Evolutionary conservation across 2,329 filamentous ascomycete species (phyloP).

Genomic region (Cytospora leucostoma): DNA sequence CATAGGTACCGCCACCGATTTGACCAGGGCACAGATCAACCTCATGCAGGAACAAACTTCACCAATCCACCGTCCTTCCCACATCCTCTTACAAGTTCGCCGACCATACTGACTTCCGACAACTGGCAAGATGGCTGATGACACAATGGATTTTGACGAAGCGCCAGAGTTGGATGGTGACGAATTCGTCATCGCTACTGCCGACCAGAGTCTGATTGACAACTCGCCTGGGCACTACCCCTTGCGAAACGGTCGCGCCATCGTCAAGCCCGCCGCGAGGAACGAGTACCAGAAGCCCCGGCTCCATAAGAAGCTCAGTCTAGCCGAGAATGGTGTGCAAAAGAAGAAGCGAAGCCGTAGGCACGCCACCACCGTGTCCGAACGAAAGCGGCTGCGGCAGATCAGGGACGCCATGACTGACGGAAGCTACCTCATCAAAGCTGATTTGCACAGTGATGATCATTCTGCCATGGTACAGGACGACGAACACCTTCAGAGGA

Average conservation of each 20-base stretch:
- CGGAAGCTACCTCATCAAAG: not conserved
- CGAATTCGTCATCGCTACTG: not conserved
- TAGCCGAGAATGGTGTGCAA: not conserved
- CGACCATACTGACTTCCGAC: not conserved
- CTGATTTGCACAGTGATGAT: not conserved
- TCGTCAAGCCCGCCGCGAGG: not conserved
- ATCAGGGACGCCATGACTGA: not conserved
- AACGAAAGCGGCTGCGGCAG: not conserved
- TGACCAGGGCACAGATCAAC: too few relatives aligned
- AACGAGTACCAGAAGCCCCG: not conserved
- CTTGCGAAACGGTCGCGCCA: not conserved
- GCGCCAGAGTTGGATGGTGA: not conserved
- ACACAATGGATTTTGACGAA: conserved; percentile 2
- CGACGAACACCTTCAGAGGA: not conserved
- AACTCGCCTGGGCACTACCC: not conserved
- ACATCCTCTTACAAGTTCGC: not conserved
- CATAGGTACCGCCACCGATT: too few relatives aligned
- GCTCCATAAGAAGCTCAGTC: not conserved
- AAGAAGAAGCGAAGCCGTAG: not conserved
- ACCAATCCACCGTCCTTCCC: not conserved
- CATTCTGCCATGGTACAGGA: too few relatives aligned
- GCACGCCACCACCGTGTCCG: not conserved
- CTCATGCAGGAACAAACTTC: too few relatives aligned
- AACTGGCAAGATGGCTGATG: not conserved
- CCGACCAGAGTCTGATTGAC: not conserved